These are phyloP conservation scores for Hypoxylon rubiginosum DNA, from an alignment of 2,329 filamentous ascomycete species.

Conservation along the genomic window DNA sequence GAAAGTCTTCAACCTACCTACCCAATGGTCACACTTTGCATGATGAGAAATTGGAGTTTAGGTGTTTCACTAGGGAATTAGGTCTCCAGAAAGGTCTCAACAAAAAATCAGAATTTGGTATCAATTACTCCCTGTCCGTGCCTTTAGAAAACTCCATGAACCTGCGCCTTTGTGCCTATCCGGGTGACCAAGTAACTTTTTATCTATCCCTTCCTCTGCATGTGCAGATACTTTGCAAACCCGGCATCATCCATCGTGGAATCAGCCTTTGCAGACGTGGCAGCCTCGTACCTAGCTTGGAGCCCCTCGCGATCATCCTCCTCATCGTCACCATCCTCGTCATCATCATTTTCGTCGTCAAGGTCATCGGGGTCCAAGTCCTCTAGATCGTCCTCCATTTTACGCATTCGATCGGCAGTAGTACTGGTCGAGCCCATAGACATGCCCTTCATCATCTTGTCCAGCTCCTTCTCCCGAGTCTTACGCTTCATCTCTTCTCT, in stretches of 20 bases:
- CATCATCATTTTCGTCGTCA: constrained; percentile 68
- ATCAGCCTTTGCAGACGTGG: constrained; percentile 72
- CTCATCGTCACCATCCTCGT: constrained; percentile 71
- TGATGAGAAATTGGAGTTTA: constrained; percentile 36
- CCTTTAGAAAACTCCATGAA: constrained; percentile 22
- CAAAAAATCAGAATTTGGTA: constrained; percentile 44
- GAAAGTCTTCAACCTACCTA: background rate
- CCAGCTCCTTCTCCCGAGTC: constrained; percentile 83
- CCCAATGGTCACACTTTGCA: constrained; percentile 2
- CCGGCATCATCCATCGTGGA: constrained; percentile 68
- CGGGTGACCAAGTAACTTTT: constrained; percentile 2
- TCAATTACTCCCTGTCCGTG: constrained; percentile 38
- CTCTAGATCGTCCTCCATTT: constrained; percentile 68
- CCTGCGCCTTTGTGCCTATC: constrained; percentile 4
- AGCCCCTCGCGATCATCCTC: constrained; percentile 75
- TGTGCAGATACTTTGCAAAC: constrained; percentile 71
- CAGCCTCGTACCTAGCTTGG: constrained; percentile 81
- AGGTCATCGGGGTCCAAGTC: constrained; percentile 70
- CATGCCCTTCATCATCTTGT: constrained; percentile 97
- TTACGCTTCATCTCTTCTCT: constrained; percentile 81
- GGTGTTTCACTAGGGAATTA: constrained; percentile 36
- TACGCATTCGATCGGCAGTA: constrained; percentile 56
- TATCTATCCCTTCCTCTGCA: constrained; percentile 52
- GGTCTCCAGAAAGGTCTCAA: constrained; percentile 5
- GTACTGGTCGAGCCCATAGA: constrained; percentile 55